Conservation (phyloP, 2,329 filamentous ascomycete species). For the Colletotrichum musae region DNA sequence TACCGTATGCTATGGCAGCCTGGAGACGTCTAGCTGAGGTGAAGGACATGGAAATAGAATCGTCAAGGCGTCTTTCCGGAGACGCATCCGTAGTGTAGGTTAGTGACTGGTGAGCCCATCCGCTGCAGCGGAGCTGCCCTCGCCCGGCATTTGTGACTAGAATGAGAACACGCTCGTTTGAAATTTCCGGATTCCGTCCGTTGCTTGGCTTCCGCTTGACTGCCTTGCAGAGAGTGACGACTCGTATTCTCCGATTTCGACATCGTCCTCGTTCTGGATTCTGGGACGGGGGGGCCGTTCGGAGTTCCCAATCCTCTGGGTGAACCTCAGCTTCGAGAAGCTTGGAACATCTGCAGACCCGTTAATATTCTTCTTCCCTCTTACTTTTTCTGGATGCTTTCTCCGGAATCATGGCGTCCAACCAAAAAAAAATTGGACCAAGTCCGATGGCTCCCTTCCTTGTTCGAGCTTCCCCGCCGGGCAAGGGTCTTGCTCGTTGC, state of each 20-base stretch:
- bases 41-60: too few species aligned
- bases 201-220: constrained; percentile 6
- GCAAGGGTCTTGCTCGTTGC: constrained; percentile 8
- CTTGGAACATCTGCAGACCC: constrained; percentile 21
- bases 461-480: constrained; percentile 11
- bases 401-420: constrained; percentile 11
- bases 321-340: constrained; percentile 30
- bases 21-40: too few species aligned
- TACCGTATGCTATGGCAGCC: too few species aligned
- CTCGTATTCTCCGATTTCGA: constrained; percentile 1
- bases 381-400: constrained; percentile 23
- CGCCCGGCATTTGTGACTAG: constrained; percentile 3
- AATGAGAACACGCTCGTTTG: neutral
- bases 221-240: neutral
- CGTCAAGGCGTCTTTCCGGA: too few species aligned
- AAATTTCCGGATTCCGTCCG: neutral
- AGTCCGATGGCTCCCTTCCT: constrained; percentile 18
- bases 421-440: constrained; percentile 9
- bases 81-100: too few species aligned
- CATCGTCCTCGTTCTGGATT: neutral
- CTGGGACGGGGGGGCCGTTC: neutral
- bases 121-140: constrained; percentile 1
- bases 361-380: constrained; percentile 15
- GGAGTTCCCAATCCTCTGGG: constrained; percentile 11
- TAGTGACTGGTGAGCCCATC: constrained; percentile 10